Conservation (phyloP, 2,329 filamentous ascomycete species). For the Diaporthe longicolla region DNA sequence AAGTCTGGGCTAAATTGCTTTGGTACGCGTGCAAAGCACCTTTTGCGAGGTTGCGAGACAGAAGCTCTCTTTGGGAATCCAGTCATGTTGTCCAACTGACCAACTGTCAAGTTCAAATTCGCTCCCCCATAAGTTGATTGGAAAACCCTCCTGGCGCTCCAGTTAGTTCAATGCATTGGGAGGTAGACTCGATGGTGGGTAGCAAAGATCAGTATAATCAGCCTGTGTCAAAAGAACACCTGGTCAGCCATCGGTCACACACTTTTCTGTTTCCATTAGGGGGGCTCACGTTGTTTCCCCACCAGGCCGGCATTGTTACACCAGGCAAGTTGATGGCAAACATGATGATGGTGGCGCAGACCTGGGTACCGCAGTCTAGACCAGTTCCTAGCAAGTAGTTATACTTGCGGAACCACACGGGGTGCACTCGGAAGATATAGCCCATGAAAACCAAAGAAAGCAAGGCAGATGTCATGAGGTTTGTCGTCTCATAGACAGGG, state of each 20-base stretch:
- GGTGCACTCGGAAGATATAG: slow-evolving; percentile 49
- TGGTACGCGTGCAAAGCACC: not conserved
- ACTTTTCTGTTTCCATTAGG: not conserved
- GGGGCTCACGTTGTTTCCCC: slow-evolving; percentile 48
- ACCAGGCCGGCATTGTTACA: slow-evolving; percentile 49
- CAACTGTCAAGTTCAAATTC: not conserved
- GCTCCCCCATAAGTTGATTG: too few species aligned
- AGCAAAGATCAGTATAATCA: slow-evolving; percentile 47
- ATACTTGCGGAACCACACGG: slow-evolving; percentile 58
- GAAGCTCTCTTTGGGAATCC: not conserved
- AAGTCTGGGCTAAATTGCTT: not conserved
- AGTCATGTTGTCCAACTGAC: not conserved
- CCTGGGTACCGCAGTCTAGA: slow-evolving; percentile 53
- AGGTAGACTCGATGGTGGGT: slow-evolving; percentile 45
- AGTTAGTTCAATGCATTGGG: slow-evolving; percentile 44
- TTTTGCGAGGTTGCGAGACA: too few species aligned
- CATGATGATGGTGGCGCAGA: slow-evolving; percentile 50
- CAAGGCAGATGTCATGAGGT: slow-evolving; percentile 48
- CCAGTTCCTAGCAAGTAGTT: slow-evolving; percentile 59
- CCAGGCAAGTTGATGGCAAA: slow-evolving; percentile 49
- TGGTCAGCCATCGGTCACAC: not conserved
- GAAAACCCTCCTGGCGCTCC: too few species aligned
- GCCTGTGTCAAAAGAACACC: not conserved
- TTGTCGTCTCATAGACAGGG: slow-evolving; percentile 49
- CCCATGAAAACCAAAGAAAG: slow-evolving; percentile 51